phyloP scores from a whole-genome alignment of 352 stramenopile species.

The Phytophthora megakarya region DNA sequence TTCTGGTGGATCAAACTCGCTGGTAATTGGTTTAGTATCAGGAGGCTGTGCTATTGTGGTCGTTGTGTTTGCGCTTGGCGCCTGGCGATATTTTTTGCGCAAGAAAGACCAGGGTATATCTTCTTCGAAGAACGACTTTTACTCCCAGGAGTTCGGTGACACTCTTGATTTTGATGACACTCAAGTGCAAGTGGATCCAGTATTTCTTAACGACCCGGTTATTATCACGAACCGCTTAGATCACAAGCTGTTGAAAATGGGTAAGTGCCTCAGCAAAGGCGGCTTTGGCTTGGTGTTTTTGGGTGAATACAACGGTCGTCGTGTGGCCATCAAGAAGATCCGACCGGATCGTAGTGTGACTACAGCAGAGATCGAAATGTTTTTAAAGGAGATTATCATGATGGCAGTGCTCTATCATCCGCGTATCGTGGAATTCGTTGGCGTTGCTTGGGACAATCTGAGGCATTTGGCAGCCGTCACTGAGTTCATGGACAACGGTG shows the following conservation, averaged over 20 bases:
- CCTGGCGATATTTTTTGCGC: constrained; percentile 22
- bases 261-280: constrained; percentile 46
- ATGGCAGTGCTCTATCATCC: constrained; percentile 50
- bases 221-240: constrained; percentile 51
- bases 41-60: constrained; percentile 31
- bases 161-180: constrained; percentile 43
- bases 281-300: constrained; percentile 60
- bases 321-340: constrained; percentile 60
- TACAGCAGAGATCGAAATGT: constrained; percentile 41
- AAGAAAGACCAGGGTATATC: constrained; percentile 23
- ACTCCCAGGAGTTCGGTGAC: constrained; percentile 34
- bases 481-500: constrained; percentile 64
- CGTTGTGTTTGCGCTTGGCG: constrained; percentile 10
- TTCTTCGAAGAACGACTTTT: constrained; percentile 39
- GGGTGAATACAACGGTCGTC: constrained; percentile 43
- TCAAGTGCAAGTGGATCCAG: constrained; percentile 37
- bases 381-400: constrained; percentile 53
- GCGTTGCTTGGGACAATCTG: constrained; percentile 50
- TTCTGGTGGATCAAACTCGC: constrained; percentile 15
- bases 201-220: constrained; percentile 48
- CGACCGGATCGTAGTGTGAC: constrained; percentile 31
- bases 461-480: constrained; percentile 50
- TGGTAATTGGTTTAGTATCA: constrained; percentile 35
- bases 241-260: constrained; percentile 47
- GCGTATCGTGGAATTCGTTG: constrained; percentile 54